Percentiles rank a stretch among this genome's conserved stretches.
Evolutionary conservation across 1,139 yeast species (phyloP).

Genomic region (Suhomyces taliae): DNA sequence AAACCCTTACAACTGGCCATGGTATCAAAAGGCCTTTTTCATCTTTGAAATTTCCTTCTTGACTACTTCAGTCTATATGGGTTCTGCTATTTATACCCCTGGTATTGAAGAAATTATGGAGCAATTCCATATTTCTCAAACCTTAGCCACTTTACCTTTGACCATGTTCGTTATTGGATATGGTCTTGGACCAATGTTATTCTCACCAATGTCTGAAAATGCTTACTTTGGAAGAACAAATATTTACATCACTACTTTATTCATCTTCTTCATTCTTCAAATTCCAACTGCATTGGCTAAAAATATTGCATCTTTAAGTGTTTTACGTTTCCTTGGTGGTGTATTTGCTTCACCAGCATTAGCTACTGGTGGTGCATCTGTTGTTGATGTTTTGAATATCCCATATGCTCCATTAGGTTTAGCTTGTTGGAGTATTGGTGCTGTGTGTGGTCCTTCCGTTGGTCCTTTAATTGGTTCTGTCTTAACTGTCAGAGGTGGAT

Average conservation of each 20-base stretch:
- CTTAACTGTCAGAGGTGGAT: conserved; percentile 26
- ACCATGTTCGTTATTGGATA: conserved; percentile 39
- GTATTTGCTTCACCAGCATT: conserved; percentile 36
- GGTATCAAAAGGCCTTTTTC: conserved; percentile 36
- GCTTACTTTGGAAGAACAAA: conserved; percentile 54
- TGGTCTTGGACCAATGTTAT: conserved; percentile 39
- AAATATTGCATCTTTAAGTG: conserved; percentile 30
- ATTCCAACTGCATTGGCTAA: conserved; percentile 30
- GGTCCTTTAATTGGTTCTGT: conserved; percentile 40
- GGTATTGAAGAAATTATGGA: conserved; percentile 37
- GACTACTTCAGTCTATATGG: conserved; percentile 57
- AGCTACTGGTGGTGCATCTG: conserved; percentile 39
- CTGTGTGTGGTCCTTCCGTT: conserved; percentile 35
- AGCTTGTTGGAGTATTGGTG: conserved; percentile 35
- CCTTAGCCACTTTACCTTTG: conserved; percentile 33
- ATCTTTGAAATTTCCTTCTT: conserved; percentile 42
- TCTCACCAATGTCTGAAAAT: conserved; percentile 39
- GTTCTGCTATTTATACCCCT: conserved; percentile 61
- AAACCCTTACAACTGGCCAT: conserved; percentile 59
- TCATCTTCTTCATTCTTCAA: conserved; percentile 32
- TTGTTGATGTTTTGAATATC: conserved; percentile 26
- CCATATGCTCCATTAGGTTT: conserved; percentile 33
- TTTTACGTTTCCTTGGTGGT: conserved; percentile 34
- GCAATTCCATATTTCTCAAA: conserved; percentile 26
- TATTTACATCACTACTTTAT: conserved; percentile 28